Conservation (phyloP, 2,329 filamentous ascomycete genomes). For the Ophiognomonia clavigignenti-juglandacearum region DNA sequence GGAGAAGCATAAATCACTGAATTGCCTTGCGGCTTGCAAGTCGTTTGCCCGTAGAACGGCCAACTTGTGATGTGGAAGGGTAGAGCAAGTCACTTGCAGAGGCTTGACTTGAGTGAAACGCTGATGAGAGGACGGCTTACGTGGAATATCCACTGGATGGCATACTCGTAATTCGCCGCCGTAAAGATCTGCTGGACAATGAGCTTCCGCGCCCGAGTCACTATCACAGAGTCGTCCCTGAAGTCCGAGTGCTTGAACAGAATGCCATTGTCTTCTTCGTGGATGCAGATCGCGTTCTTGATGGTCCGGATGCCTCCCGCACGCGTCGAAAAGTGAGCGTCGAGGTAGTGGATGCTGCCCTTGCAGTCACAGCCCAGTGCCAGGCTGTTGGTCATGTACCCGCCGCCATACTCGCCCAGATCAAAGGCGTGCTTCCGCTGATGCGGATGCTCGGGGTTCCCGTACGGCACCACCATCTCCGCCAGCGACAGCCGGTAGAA, state of each 20-base stretch:
- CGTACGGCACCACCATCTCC: constrained; percentile 92
- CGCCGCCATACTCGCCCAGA: constrained; percentile 74
- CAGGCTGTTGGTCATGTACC: constrained; percentile 79
- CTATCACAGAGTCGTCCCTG: constrained; percentile 79
- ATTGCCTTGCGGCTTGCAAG: too few relatives aligned
- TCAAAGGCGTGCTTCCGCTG: constrained; percentile 80
- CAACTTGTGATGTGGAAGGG: too few relatives aligned
- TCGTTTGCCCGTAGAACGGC: too few relatives aligned
- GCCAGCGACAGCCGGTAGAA: constrained; percentile 87
- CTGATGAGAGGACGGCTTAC: constrained; percentile 24
- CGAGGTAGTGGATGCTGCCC: constrained; percentile 85
- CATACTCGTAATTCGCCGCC: constrained; percentile 92
- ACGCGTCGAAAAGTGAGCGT: constrained; percentile 77
- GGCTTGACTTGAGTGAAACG: too few relatives aligned
- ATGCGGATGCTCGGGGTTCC: constrained; percentile 74
- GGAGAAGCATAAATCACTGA: too few relatives aligned
- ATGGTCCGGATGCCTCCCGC: constrained; percentile 72
- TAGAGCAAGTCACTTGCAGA: too few relatives aligned
- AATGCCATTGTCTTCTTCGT: constrained; percentile 89
- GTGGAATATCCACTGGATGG: constrained; percentile 78
- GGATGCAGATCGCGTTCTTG: constrained; percentile 93
- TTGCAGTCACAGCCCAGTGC: constrained; percentile 81
- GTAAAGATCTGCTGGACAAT: constrained; percentile 91
- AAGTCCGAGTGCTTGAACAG: constrained; percentile 95
- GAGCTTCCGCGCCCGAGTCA: constrained; percentile 81